Base-by-base conservation (phyloP, 148 eudicot genomes). In the Simmondsia chinensis region DNA sequence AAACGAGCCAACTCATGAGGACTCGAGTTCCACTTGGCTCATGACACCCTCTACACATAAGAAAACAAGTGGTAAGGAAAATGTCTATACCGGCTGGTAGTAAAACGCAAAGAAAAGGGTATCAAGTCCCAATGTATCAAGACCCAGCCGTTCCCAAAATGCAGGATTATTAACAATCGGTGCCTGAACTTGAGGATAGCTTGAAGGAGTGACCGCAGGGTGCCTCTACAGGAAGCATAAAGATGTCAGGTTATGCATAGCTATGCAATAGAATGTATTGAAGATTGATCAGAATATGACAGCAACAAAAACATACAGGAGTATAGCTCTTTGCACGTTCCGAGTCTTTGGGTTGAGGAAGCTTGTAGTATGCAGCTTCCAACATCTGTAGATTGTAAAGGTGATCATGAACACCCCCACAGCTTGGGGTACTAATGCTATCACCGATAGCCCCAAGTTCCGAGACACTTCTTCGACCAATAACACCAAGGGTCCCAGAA, bases 111-210 rank as follows among this genome's bases (percentile, higher is more conserved):
- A 91, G 72, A 91, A 91, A 15, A 91, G 61, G 40, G 81, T 73
- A 60, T 91, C 99, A 35, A 82, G 70, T 50, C 83, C 94, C 67
- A 52, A 56, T 19, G 60, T 73, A 76, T 79, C 93, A 58, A 73
- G 57, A 64, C 89, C 96, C 61, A 86, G 49, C 15, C 99, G 71
- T 65, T 91, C 96, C 99, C 99, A 91, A 39, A 91, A 91, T 35
- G 80, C 83, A 50, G 99, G 94, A 70, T 91, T 82, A 54, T 77
- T 91, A 49, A 91, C 82, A 48, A 91, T 75, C 9, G 96, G 99
- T 28, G 96, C 99, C 62, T 86, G 99, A 39, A 60, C 79, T 79
- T 91, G 99, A 35, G 99, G 99, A 69, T 79, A 91, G 75, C 96
- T 91, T 20, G 77, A 25, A 57, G 94, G 96, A 51, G 94, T 86